Evolutionary conservation across 2,329 filamentous ascomycete species (phyloP).

Genomic region (Rugonectria rugulosa): DNA sequence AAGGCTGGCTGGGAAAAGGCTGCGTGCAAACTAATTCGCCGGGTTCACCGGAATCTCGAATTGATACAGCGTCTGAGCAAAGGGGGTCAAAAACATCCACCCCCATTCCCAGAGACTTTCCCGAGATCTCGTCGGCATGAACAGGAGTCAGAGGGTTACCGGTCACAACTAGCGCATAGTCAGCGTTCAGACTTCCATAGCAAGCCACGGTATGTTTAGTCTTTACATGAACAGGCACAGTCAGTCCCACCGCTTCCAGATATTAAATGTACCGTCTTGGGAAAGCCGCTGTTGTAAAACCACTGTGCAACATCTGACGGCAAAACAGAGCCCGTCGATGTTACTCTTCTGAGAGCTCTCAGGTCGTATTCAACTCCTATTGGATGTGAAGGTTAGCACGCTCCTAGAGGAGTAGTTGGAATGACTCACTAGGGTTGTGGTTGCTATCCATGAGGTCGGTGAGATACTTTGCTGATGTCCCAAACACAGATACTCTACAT

Average conservation of each 20-base stretch:
- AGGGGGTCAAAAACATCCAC: conserved; percentile 18
- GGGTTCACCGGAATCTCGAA: background rate
- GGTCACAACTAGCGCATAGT: conserved; percentile 4
- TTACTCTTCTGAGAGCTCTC: conserved; percentile 1
- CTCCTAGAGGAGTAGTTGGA: background rate
- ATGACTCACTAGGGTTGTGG: background rate
- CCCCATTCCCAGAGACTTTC: conserved; percentile 23
- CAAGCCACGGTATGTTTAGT: too few species aligned
- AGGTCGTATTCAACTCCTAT: too few species aligned
- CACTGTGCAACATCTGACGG: conserved; percentile 4
- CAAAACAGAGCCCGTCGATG: conserved; percentile 11
- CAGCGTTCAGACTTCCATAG: too few species aligned
- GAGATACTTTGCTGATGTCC: conserved; percentile 15
- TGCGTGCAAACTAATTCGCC: conserved; percentile 12
- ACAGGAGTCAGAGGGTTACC: conserved; percentile 15
- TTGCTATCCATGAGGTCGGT: background rate
- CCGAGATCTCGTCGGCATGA: conserved; percentile 17
- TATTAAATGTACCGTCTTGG: background rate
- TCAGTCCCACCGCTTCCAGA: conserved; percentile 19
- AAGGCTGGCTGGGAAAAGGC: conserved; percentile 12
- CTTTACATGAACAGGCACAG: conserved; percentile 8
- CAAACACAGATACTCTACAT: conserved; percentile 10
- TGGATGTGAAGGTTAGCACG: too few species aligned
- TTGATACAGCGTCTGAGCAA: background rate
- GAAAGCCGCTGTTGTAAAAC: conserved; percentile 12